Evolutionary conservation across 108 stramenopile species (phyloP), one percentile per base, ranked within the genome.

Genomic region (Thalassiosira profunda): DNA sequence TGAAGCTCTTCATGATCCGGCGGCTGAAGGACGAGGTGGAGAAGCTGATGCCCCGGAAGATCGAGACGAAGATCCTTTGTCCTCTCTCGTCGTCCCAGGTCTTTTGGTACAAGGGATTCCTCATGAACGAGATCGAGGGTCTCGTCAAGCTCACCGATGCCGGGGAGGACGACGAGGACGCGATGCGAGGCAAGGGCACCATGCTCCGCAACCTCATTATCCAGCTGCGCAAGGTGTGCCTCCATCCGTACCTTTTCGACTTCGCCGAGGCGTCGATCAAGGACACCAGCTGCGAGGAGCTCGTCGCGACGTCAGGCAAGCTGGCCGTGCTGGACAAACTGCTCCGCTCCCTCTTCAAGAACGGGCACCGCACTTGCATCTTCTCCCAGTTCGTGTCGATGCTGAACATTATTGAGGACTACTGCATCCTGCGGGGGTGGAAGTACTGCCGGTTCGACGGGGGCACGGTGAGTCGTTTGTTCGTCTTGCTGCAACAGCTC

Each of bases 171-270:
- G 46, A 59, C 42, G 46, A 34, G 4, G 33, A 66, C 47, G 63
- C 37, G 6, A 54, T 42, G 10, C 36, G 34, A 2, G 46, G 47
- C 0, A 60, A n/a, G 34, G 57, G 63, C 31, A 93, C 94, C n/a
- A 89, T 91, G 2, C 72, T 97, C 56, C 71, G 93, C 43, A 94
- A 97, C 51, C 92, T 99, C 71, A 94, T 99, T 46, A 99, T 99
- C 98, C 99, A 99, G 83, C 84, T 99, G 25, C 92, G 99, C 20
- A 99, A 99, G 81, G 97, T 96, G 79, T 97, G 98, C 80, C 96
- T 95, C 59, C 99, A 99, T 70, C 99, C 99, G 0, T 99, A 99
- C 81, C 84, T 99, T 6, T 99, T 99, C 59, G 92, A 95, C 20
- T 96, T 96, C 17, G 91, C 96, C 18, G 98, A 99, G 76, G 97